Evolutionary conservation across 2,329 filamentous ascomycete genomes (phyloP).

Genomic region (Calonectria crousiana): DNA sequence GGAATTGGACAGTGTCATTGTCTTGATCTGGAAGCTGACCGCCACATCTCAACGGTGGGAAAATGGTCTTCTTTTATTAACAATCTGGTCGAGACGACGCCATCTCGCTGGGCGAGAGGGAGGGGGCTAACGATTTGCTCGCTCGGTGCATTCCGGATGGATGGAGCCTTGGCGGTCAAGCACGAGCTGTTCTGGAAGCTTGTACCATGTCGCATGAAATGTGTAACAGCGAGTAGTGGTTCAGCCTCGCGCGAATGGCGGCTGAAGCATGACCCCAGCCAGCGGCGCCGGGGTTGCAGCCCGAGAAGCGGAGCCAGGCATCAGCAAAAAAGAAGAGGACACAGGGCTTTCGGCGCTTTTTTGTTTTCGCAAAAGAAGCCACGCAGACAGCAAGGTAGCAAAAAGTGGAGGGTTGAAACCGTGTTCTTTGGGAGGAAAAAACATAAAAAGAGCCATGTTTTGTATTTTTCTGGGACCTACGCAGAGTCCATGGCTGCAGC

Average conservation of each 20-base stretch:
- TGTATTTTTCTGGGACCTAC: not conserved
- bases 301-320: not conserved
- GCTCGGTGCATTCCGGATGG: not conserved
- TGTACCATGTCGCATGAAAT: not conserved
- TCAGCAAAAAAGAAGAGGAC: not conserved
- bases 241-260: conserved; percentile 16
- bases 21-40: not conserved
- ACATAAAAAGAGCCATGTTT: not conserved
- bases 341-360: not conserved
- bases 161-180: not conserved
- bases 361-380: not conserved
- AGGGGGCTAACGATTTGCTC: not conserved
- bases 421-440: conserved; percentile 15
- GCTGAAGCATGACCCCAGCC: not conserved
- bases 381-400: not conserved
- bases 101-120: not conserved
- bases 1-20: not conserved
- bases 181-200: not conserved
- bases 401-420: conserved; percentile 4
- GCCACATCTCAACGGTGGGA: not conserved
- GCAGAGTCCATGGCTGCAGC: not conserved
- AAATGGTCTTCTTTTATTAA: not conserved
- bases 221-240: not conserved
- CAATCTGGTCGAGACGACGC: conserved; percentile 3
- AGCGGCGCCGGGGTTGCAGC: not conserved